A percentile compares a stretch with the other conserved stretches of the same genome.
These are phyloP conservation scores for Vitis vinifera DNA, from an alignment of 164 flowering plant genomes.

Conservation along the genomic window ASM3070453v1 NC_081809.1:3121501-3122000, in stretches of 20 bases:
- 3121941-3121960: slow-evolving; percentile 61
- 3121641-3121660: slow-evolving; percentile 89
- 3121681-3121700: slow-evolving; percentile 82
- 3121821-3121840: slow-evolving; percentile 78
- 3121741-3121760: slow-evolving; percentile 30
- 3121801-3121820: slow-evolving; percentile 85
- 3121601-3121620: slow-evolving; percentile 84
- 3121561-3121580: slow-evolving; percentile 91
- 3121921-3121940: slow-evolving; percentile 70
- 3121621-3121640: slow-evolving; percentile 83
- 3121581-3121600: slow-evolving; percentile 74
- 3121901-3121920: slow-evolving; percentile 76
- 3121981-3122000: slow-evolving; percentile 80
- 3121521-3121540: too few species aligned
- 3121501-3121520: neutral
- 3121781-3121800: slow-evolving; percentile 91
- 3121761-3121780: slow-evolving; percentile 53
- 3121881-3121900: slow-evolving; percentile 65
- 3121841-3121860: slow-evolving; percentile 94
- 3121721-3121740: slow-evolving; percentile 28
- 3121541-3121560: slow-evolving; percentile 49
- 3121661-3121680: slow-evolving; percentile 85
- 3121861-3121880: slow-evolving; percentile 97
- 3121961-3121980: slow-evolving; percentile 81
- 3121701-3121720: slow-evolving; percentile 33